phyloP scores from a whole-genome alignment of 2,329 filamentous ascomycete genomes.

The Alternaria solani region DNA sequence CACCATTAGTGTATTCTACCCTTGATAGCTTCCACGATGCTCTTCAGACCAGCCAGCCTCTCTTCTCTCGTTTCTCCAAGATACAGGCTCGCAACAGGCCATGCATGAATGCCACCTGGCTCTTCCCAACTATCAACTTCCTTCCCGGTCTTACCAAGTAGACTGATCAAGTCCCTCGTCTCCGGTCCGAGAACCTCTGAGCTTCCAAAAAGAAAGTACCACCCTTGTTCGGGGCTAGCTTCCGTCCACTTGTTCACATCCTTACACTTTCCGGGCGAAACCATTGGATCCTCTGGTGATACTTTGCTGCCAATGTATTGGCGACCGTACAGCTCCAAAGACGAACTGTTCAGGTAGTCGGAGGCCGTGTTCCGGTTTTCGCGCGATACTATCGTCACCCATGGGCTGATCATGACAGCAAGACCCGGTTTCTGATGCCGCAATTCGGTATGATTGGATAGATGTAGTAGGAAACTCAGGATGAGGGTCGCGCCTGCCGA shows the following conservation, averaged over 20 bases:
- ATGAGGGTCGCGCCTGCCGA: conserved; percentile 80
- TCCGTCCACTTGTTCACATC: conserved; percentile 71
- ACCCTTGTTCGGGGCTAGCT: conserved; percentile 71
- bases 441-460: conserved; percentile 61
- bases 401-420: conserved; percentile 80
- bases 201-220: conserved; percentile 74
- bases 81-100: conserved; percentile 76
- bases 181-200: conserved; percentile 82
- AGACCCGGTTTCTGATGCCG: conserved; percentile 63
- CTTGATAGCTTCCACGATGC: conserved; percentile 52
- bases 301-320: conserved; percentile 69
- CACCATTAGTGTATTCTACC: conserved; percentile 33
- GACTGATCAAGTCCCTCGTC: conserved; percentile 66
- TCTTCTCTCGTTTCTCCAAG: conserved; percentile 58
- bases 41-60: conserved; percentile 57
- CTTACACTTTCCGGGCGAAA: conserved; percentile 76
- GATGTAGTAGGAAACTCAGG: conserved; percentile 74
- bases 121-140: conserved; percentile 68
- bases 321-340: conserved; percentile 72
- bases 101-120: conserved; percentile 76
- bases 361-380: conserved; percentile 73
- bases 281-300: conserved; percentile 62
- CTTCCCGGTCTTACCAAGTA: conserved; percentile 63
- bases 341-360: conserved; percentile 76
- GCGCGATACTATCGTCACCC: conserved; percentile 75